phyloP scores from a whole-genome alignment of 352 stramenopile species.

The Phytopythium sindhum region DNA sequence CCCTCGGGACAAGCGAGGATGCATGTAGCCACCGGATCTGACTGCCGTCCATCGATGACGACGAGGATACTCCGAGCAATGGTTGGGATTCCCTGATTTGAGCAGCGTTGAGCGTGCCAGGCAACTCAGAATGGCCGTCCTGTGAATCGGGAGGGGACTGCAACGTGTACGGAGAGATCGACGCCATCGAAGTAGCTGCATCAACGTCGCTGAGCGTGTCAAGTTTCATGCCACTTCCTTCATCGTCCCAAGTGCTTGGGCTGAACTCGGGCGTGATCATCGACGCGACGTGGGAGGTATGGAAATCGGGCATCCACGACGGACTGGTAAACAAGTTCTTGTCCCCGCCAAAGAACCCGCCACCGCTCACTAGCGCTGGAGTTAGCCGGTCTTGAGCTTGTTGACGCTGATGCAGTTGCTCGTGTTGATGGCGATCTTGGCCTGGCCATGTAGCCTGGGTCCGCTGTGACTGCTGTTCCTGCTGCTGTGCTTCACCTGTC shows the following conservation, averaged over 20 bases:
- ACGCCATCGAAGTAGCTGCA: not conserved
- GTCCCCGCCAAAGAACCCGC: not conserved
- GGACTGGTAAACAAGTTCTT: not conserved
- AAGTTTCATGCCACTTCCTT: not conserved
- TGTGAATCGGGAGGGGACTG: not conserved
- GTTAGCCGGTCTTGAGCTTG: not conserved
- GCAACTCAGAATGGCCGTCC: not conserved
- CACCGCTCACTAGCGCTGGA: not conserved
- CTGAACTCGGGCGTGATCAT: constrained; percentile 1
- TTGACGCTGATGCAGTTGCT: not conserved
- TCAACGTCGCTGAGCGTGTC: not conserved
- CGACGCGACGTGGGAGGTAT: not conserved
- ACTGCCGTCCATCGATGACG: not conserved
- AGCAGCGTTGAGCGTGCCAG: not conserved
- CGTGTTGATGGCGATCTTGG: not conserved
- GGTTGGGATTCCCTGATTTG: not conserved
- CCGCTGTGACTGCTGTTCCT: not conserved
- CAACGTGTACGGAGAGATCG: not conserved
- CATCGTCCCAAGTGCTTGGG: not conserved
- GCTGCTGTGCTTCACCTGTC: not conserved
- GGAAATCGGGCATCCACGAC: not conserved
- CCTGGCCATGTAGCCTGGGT: not conserved
- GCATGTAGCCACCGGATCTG: not conserved
- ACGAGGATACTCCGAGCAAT: not conserved
- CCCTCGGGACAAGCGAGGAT: not conserved